Percentiles rank a stretch among this genome's conserved stretches.
These are phyloP conservation scores for Thinopyrum obtusiflorum DNA, from an alignment of 202 grass and related monocot species.

Conservation along the genomic window DNA sequence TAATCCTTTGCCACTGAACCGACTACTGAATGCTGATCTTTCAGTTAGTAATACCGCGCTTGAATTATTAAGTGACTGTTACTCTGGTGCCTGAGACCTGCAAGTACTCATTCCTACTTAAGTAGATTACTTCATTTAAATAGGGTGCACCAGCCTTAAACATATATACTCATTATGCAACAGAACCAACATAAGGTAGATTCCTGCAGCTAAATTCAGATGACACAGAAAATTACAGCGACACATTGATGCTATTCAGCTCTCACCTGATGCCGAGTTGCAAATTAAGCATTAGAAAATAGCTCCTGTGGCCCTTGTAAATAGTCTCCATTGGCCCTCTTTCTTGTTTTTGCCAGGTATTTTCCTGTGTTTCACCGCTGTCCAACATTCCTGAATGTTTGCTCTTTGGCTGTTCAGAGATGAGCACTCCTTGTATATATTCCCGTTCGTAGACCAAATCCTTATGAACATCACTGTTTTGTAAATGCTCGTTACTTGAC, in stretches of 20 bases:
- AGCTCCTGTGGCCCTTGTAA: slow-evolving; percentile 90
- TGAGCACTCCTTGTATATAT: slow-evolving; percentile 92
- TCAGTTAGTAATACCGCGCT: slow-evolving; percentile 12
- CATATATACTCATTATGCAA: not conserved
- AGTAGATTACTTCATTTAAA: slow-evolving; percentile 14
- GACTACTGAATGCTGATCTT: slow-evolving; percentile 20
- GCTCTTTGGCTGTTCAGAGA: slow-evolving; percentile 70
- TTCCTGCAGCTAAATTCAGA: not conserved
- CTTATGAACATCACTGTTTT: slow-evolving; percentile 41
- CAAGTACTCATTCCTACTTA: not conserved
- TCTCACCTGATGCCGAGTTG: slow-evolving; percentile 95
- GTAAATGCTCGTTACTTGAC: slow-evolving; percentile 40
- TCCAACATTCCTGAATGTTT: slow-evolving; percentile 59
- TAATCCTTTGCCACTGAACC: not conserved
- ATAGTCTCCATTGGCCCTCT: slow-evolving; percentile 83
- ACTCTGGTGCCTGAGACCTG: not conserved
- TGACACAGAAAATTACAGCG: not conserved
- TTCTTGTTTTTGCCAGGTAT: slow-evolving; percentile 51
- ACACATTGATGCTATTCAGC: slow-evolving; percentile 14
- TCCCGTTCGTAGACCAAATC: slow-evolving; percentile 72
- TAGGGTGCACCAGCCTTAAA: slow-evolving; percentile 2
- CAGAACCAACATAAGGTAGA: not conserved
- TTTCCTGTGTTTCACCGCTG: slow-evolving; percentile 45
- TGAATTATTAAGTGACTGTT: not conserved
- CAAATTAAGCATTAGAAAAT: slow-evolving; percentile 96